These are phyloP conservation scores for Mortierella sp. DNA, from an alignment of 371 early-diverging fungal genomes.

Conservation along the genomic window DNA sequence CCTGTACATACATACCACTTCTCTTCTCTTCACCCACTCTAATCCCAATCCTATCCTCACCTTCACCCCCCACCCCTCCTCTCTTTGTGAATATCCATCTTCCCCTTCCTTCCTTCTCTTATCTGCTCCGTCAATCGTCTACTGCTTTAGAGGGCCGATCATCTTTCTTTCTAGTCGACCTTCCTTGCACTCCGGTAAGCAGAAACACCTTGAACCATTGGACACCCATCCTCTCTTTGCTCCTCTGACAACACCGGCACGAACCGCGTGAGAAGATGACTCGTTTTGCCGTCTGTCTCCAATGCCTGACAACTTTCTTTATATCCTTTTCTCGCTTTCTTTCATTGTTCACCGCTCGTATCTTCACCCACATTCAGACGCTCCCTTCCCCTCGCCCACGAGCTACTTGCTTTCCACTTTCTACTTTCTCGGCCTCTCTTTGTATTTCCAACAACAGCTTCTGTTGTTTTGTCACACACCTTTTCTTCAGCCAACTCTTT, in stretches of 20 bases:
- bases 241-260: neutral
- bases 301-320: neutral
- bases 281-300: too few relatives aligned
- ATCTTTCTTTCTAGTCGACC: neutral
- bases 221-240: neutral
- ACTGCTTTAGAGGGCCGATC: conserved; percentile 4
- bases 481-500: neutral
- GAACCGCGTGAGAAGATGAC: neutral
- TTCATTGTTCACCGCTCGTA: too few relatives aligned
- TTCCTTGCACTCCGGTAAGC: neutral
- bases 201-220: neutral
- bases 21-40: neutral
- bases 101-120: neutral
- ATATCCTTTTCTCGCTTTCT: neutral
- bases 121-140: neutral
- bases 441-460: neutral
- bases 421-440: neutral
- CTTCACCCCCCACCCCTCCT: neutral
- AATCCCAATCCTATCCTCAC: neutral
- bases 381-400: too few relatives aligned
- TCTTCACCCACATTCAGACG: neutral
- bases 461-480: too few relatives aligned
- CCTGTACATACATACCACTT: neutral
- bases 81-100: neutral
- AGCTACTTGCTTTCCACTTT: neutral